Conservation (phyloP, 2,329 filamentous ascomycete species). For the Calonectria fujianensis region DNA sequence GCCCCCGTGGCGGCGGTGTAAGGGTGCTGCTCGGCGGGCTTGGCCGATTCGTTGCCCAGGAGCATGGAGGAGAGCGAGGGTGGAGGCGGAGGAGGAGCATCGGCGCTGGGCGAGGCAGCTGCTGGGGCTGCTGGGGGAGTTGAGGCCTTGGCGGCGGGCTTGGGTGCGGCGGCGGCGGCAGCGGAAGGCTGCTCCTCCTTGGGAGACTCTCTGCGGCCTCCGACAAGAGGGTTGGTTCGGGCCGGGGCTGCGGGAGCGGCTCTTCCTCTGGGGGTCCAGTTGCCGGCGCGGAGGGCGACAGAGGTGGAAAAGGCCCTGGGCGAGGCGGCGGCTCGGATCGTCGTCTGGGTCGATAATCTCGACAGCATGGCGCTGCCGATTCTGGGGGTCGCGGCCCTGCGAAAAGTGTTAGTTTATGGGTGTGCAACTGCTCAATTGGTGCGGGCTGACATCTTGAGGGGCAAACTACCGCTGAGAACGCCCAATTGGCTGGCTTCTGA, state of each 20-base stretch:
- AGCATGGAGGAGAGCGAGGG: slow-evolving; percentile 27
- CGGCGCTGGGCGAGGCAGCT: background rate
- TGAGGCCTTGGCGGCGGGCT: slow-evolving; percentile 34
- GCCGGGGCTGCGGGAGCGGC: slow-evolving; percentile 29
- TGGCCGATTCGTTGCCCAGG: slow-evolving; percentile 3
- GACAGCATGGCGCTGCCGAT: slow-evolving; percentile 58
- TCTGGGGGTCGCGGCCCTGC: slow-evolving; percentile 55
- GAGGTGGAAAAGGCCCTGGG: slow-evolving; percentile 59
- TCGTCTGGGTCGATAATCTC: slow-evolving; percentile 52
- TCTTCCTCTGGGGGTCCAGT: background rate
- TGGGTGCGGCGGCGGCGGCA: slow-evolving; percentile 3
- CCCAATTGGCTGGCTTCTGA: slow-evolving; percentile 47
- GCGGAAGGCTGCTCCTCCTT: slow-evolving; percentile 8
- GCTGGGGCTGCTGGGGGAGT: slow-evolving; percentile 23
- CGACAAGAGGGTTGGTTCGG: slow-evolving; percentile 58
- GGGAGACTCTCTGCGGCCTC: slow-evolving; percentile 50
- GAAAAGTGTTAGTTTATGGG: slow-evolving; percentile 30
- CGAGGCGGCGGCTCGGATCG: slow-evolving; percentile 38
- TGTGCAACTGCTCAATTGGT: background rate
- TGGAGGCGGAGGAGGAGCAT: slow-evolving; percentile 31
- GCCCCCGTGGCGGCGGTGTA: slow-evolving; percentile 54
- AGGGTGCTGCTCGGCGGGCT: slow-evolving; percentile 40
- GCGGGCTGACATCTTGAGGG: slow-evolving; percentile 49
- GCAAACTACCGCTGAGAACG: slow-evolving; percentile 34
- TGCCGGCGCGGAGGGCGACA: slow-evolving; percentile 52